Evolutionary conservation across 331 rosid genomes (phyloP).

Genomic region (Arachis monticola): DNA sequence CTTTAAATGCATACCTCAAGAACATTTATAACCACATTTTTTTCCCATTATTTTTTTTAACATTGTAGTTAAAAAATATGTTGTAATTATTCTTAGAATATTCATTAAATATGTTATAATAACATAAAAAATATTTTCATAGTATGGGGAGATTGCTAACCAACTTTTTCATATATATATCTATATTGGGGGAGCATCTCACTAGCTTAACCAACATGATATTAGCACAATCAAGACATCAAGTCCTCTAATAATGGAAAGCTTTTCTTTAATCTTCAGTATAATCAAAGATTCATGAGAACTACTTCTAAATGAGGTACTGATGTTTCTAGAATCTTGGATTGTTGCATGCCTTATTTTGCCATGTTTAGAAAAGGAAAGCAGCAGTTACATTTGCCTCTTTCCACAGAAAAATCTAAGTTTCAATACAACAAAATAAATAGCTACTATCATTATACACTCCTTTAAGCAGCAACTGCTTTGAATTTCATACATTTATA

Average conservation of each 20-base stretch:
- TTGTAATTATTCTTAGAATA: too few relatives aligned
- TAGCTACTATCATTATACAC: background rate
- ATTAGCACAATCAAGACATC: background rate
- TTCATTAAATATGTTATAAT: too few relatives aligned
- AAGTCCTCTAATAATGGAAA: background rate
- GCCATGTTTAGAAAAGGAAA: conserved; percentile 6
- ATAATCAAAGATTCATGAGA: background rate
- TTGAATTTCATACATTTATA: background rate
- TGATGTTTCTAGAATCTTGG: background rate
- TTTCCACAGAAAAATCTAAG: background rate
- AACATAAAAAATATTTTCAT: too few relatives aligned
- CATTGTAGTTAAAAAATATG: too few relatives aligned
- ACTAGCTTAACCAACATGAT: background rate
- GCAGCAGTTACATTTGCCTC: background rate
- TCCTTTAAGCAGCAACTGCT: background rate
- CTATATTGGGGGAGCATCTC: background rate
- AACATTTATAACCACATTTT: too few relatives aligned
- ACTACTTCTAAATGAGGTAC: background rate
- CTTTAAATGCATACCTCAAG: too few relatives aligned
- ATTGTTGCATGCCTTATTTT: conserved; percentile 5
- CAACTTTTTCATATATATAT: background rate
- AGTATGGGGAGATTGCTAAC: too few relatives aligned
- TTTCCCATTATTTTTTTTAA: too few relatives aligned
- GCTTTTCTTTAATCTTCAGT: background rate
- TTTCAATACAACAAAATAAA: background rate